Base-by-base conservation (phyloP, 73 alveolate species). In the Symbiodinium natans region DNA sequence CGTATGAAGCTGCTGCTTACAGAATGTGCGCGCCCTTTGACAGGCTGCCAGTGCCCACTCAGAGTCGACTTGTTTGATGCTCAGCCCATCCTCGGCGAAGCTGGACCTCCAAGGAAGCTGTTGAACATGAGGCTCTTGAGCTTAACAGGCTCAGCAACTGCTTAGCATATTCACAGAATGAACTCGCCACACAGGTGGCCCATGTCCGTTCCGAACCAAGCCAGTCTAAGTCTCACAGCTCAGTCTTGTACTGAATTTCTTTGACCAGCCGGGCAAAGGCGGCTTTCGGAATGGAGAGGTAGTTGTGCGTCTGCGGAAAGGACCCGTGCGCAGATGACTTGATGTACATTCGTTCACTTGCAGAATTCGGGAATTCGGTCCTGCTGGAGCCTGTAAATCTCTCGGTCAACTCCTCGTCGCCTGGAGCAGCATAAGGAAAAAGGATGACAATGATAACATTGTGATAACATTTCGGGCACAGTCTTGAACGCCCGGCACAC, bases 181-280 rank as follows among this genome's bases (percentile, higher is more conserved):
- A 11, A 15, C n/a, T 7, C 36, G n/a, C 31, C 11, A 10, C 25
- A n/a, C 36, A 29, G 46, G 15, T 75, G 46, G 36, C 43, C 29
- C n/a, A 33, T 80, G 3, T 9, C 11, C 59, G 59, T 13, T 46
- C 13, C 59, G 59, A 6, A 13, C n/a, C 74, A 83, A 29, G 31
- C 83, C 33, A 29, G 36, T 71, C 39, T 21, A 46, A 46, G 13
- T 46, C 13, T 25, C 13, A 0, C 17, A 31, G 54, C 41, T 38
- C 31, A 39, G 95, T n/a, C 36, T 2, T 74, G 9, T 38, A 40
- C 95, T 88, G 95, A 75, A 88, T 88, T 3, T 88, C 95, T 56
- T 29, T 88, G 42, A 88, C 95, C 48, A 88, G 31, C 40, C 95
- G 84, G n/a, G 86, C 84, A 88, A 88, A 88, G 86, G 71, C 73